A percentile compares a stretch with the other conserved stretches of the same genome.
phyloP scores from a whole-genome alignment of 2,329 filamentous ascomycete species.

The Leptoxyphium fumago region DNA sequence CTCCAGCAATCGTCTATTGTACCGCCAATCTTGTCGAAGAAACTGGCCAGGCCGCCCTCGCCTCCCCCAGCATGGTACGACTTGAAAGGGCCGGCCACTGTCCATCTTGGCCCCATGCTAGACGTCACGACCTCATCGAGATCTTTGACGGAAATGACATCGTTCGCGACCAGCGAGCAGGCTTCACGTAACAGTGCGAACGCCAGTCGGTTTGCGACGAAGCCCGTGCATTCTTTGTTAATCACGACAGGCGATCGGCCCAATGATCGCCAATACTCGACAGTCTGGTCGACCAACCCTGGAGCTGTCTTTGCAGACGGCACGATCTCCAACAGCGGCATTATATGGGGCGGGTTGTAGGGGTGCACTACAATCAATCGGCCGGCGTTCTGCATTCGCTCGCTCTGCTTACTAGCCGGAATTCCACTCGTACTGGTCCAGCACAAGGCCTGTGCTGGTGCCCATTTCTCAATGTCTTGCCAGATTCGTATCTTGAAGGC shows the following conservation, averaged over 20 bases:
- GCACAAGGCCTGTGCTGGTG: slow-evolving; percentile 31
- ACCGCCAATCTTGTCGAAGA: slow-evolving; percentile 41
- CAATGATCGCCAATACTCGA: slow-evolving; percentile 31
- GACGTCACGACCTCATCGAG: slow-evolving; percentile 38
- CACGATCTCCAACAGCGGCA: slow-evolving; percentile 46
- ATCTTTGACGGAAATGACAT: slow-evolving; percentile 38
- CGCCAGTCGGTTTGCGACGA: slow-evolving; percentile 43
- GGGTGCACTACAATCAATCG: slow-evolving; percentile 44
- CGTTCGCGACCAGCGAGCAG: slow-evolving; percentile 38
- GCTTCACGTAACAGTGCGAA: slow-evolving; percentile 43
- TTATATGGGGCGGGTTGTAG: slow-evolving; percentile 47
- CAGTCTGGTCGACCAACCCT: slow-evolving; percentile 25
- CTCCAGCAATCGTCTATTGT: slow-evolving; percentile 42
- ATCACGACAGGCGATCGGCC: slow-evolving; percentile 35
- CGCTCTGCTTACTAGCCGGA: slow-evolving; percentile 34
- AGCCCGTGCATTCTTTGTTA: slow-evolving; percentile 38
- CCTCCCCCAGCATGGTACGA: slow-evolving; percentile 46
- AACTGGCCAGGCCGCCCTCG: slow-evolving; percentile 35
- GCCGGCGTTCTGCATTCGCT: slow-evolving; percentile 26
- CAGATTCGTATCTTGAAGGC: slow-evolving; percentile 39
- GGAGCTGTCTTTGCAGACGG: slow-evolving; percentile 30
- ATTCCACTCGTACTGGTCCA: slow-evolving; percentile 47
- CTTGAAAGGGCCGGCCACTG: slow-evolving; percentile 42
- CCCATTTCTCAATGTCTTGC: slow-evolving; percentile 34
- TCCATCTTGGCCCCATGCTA: slow-evolving; percentile 41